A percentile compares a stretch with the other conserved stretches of the same genome.
These are phyloP conservation scores for Mycena vitilis DNA, from an alignment of 768 basidiomycete species.

Conservation along the genomic window DNA sequence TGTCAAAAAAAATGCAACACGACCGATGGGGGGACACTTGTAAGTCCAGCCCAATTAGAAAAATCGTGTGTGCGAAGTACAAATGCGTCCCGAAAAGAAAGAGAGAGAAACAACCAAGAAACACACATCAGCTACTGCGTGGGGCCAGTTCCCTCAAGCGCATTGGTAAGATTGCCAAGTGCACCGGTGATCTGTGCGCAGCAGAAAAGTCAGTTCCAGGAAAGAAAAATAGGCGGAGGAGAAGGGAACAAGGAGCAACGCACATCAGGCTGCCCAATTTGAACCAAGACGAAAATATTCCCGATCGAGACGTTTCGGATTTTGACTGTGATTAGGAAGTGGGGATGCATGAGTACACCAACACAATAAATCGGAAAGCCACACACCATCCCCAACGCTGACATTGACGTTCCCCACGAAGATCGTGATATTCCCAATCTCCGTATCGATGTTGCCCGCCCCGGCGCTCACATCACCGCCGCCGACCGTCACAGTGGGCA, in stretches of 20 bases:
- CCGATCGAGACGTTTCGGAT: conserved; percentile 32
- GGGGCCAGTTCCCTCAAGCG: background rate
- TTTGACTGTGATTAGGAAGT: conserved; percentile 23
- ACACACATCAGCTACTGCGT: too few species aligned
- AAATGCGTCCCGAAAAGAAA: too few species aligned
- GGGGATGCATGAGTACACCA: background rate
- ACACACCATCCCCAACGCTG: conserved; percentile 33
- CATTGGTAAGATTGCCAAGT: conserved; percentile 18
- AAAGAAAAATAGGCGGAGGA: too few species aligned
- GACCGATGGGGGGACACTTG: too few species aligned
- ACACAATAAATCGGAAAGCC: too few species aligned
- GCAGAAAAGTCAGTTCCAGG: background rate
- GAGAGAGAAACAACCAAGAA: too few species aligned
- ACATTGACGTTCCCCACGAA: conserved; percentile 36
- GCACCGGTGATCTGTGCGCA: conserved; percentile 17
- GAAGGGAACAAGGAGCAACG: too few species aligned
- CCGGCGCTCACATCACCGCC: conserved; percentile 29
- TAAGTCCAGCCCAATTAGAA: too few species aligned
- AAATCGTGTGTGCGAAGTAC: too few species aligned
- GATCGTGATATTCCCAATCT: conserved; percentile 37
- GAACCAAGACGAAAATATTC: conserved; percentile 37
- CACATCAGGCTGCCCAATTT: conserved; percentile 38
- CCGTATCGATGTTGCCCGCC: conserved; percentile 35
- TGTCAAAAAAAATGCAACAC: too few species aligned
- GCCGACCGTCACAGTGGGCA: conserved; percentile 28